These are phyloP conservation scores for Mrakia frigida DNA, from an alignment of 768 basidiomycete species.

Conservation along the genomic window DNA sequence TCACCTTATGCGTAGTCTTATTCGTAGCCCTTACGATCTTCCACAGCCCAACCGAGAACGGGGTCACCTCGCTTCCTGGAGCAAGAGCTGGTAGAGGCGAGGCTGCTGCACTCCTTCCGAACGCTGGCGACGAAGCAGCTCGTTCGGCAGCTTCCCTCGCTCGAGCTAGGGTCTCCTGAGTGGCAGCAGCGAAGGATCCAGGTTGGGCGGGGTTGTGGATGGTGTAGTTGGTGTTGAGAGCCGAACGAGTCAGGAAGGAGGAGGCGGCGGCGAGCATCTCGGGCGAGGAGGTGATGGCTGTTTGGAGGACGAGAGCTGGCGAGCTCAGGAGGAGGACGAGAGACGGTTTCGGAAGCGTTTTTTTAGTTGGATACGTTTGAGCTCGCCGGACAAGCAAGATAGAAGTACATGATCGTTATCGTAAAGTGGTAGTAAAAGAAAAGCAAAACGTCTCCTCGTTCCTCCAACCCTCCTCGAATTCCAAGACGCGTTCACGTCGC, in stretches of 20 bases:
- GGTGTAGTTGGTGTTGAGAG: conserved; percentile 73
- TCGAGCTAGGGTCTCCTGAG: not conserved
- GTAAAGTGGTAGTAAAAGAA: no score
- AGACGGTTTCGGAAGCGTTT: no score
- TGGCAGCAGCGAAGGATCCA: conserved; percentile 7
- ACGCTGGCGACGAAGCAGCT: conserved; percentile 18
- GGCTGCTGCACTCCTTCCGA: conserved; percentile 46
- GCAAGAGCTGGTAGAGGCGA: conserved; percentile 15
- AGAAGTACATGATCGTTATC: no score
- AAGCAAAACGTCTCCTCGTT: not conserved
- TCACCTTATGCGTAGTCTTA: conserved; percentile 77
- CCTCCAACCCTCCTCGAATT: not conserved
- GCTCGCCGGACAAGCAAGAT: no score
- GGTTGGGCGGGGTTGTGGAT: conserved; percentile 35
- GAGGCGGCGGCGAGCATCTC: conserved; percentile 73
- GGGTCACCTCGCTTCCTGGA: conserved; percentile 40
- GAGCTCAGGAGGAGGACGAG: not conserved
- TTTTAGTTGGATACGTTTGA: no score
- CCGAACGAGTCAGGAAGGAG: conserved; percentile 73
- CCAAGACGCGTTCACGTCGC: not conserved
- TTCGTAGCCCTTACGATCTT: conserved; percentile 78
- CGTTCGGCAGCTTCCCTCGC: not conserved
- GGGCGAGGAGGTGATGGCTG: not conserved
- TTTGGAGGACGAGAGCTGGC: not conserved
- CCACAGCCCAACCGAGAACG: conserved; percentile 79